These are phyloP conservation scores for Epichloe aotearoae DNA, from an alignment of 2,329 filamentous ascomycete genomes.

Conservation along the genomic window DNA sequence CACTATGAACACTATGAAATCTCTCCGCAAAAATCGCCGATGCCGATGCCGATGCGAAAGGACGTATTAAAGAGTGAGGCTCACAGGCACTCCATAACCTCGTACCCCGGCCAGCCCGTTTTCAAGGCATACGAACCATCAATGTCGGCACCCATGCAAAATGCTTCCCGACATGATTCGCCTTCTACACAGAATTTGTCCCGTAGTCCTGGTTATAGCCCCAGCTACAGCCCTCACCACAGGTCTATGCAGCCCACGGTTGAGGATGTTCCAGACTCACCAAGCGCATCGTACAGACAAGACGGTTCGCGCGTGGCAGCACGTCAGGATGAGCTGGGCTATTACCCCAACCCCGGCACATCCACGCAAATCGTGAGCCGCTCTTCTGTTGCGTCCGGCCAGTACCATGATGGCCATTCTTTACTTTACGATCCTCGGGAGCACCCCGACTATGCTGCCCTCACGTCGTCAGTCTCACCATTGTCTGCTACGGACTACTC, in stretches of 20 bases:
- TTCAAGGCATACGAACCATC: conserved; percentile 39
- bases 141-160: conserved; percentile 21
- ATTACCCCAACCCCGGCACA: conserved; percentile 26
- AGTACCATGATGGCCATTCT: conserved; percentile 13
- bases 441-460: conserved; percentile 10
- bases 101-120: conserved; percentile 40
- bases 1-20: conserved; percentile 31
- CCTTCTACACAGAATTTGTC: conserved; percentile 33
- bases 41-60: conserved; percentile 45
- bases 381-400: conserved; percentile 17
- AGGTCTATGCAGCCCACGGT: conserved; percentile 48
- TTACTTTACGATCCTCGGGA: conserved; percentile 10
- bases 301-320: conserved; percentile 12
- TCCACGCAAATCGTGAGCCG: conserved; percentile 31
- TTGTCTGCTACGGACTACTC: conserved; percentile 22
- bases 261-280: conserved; percentile 49
- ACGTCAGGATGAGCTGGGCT: conserved; percentile 24
- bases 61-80: conserved; percentile 45
- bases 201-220: conserved; percentile 34
- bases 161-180: conserved; percentile 19
- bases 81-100: conserved; percentile 35
- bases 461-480: conserved; percentile 16
- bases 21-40: conserved; percentile 27
- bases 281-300: conserved; percentile 17
- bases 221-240: conserved; percentile 30